Conservation (phyloP, 2,329 filamentous ascomycete genomes). For the Eutypa lata region DNA sequence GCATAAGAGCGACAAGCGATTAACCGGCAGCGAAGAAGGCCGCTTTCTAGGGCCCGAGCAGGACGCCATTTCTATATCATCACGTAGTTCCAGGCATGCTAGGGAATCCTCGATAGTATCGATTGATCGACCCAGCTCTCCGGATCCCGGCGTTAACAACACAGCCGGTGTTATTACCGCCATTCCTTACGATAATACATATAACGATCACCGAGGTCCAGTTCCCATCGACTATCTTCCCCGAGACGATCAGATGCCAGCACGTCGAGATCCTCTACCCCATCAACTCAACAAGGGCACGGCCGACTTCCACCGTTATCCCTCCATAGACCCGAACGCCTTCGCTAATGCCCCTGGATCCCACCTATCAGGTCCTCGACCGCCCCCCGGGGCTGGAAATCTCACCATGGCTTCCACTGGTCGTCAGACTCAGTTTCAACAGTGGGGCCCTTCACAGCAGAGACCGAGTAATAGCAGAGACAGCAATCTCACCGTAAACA, state of each 20-base stretch:
- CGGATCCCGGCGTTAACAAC: slow-evolving; percentile 66
- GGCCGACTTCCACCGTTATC: slow-evolving; percentile 86
- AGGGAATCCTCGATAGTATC: slow-evolving; percentile 71
- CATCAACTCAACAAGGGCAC: slow-evolving; percentile 79
- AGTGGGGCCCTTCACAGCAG: slow-evolving; percentile 58
- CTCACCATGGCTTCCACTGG: slow-evolving; percentile 70
- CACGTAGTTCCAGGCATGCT: slow-evolving; percentile 71
- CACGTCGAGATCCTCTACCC: slow-evolving; percentile 70
- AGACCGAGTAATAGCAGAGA: slow-evolving; percentile 42
- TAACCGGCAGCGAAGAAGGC: slow-evolving; percentile 56
- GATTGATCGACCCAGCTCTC: slow-evolving; percentile 63
- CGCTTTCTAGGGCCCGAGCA: slow-evolving; percentile 55
- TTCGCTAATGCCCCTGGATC: slow-evolving; percentile 47
- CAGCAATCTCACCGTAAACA: slow-evolving; percentile 45
- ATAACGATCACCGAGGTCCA: slow-evolving; percentile 64
- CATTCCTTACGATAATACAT: slow-evolving; percentile 77
- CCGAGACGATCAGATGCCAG: slow-evolving; percentile 59
- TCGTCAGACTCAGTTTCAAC: slow-evolving; percentile 71
- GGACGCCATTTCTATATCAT: slow-evolving; percentile 60
- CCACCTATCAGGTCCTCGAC: slow-evolving; percentile 60
- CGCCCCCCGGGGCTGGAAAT: slow-evolving; percentile 55
- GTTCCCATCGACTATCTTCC: slow-evolving; percentile 72
- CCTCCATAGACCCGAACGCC: slow-evolving; percentile 60
- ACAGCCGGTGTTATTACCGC: slow-evolving; percentile 81
- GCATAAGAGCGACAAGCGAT: slow-evolving; percentile 68